Conservation (phyloP, 352 stramenopile genomes). For the Ophiocytium majus region DNA sequence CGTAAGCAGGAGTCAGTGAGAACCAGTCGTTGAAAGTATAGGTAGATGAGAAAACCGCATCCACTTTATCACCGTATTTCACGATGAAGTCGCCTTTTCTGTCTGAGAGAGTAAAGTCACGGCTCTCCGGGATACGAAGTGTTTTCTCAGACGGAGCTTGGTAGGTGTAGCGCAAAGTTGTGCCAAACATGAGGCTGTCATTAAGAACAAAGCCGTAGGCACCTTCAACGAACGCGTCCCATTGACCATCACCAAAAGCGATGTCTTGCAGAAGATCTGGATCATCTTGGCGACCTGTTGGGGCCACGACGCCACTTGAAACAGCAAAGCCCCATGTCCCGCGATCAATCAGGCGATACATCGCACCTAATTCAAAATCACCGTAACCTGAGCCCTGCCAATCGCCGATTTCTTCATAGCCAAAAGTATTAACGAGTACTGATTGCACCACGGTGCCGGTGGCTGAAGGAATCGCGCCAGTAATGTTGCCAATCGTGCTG, state of each 20-base stretch:
- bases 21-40: background rate
- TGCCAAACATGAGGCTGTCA: background rate
- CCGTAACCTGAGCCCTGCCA: background rate
- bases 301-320: background rate
- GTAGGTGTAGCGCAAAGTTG: constrained; percentile 1
- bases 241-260: constrained; percentile 12
- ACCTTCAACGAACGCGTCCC: background rate
- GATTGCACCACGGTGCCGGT: too few species aligned
- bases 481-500: background rate
- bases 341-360: background rate
- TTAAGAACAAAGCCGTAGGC: background rate
- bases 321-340: background rate
- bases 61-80: constrained; percentile 2
- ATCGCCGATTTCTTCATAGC: background rate
- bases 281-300: background rate
- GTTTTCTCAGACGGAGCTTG: background rate
- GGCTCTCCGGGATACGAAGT: background rate
- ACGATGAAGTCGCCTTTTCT: background rate
- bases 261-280: background rate
- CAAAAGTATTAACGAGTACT: background rate
- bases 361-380: constrained; percentile 1
- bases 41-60: background rate
- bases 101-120: background rate
- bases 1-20: background rate
- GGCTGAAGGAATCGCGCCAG: too few species aligned